Evolutionary conservation across 345 rosid species (phyloP).

Genomic region (Trapa bicornis): DNA sequence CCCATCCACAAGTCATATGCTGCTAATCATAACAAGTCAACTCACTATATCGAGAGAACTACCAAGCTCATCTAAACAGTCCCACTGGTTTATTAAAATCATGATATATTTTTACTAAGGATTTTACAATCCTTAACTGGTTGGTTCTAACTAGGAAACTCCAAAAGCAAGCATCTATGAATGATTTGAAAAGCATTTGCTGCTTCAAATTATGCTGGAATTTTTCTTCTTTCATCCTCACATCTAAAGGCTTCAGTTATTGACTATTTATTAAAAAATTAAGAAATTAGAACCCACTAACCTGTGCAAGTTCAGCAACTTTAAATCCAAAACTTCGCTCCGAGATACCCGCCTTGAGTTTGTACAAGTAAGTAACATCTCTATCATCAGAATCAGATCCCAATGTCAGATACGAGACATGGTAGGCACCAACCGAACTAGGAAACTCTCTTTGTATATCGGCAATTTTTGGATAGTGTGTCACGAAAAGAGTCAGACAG

Average conservation of each 20-base stretch:
- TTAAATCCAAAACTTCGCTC: slow-evolving; percentile 81
- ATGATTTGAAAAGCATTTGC: background rate
- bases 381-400: slow-evolving; percentile 28
- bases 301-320: slow-evolving; percentile 92
- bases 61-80: background rate
- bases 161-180: background rate
- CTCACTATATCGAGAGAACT: background rate
- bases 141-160: background rate
- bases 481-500: slow-evolving; percentile 80
- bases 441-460: slow-evolving; percentile 42
- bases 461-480: slow-evolving; percentile 82
- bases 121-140: background rate
- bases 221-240: background rate
- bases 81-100: background rate
- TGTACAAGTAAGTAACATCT: slow-evolving; percentile 78
- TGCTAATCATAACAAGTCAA: background rate
- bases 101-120: background rate
- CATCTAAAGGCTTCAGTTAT: background rate
- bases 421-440: slow-evolving; percentile 55
- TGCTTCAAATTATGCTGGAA: background rate
- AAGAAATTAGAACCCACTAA: slow-evolving; percentile 10
- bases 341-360: slow-evolving; percentile 72
- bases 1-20: slow-evolving; percentile 10
- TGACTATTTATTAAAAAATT: background rate
- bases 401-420: slow-evolving; percentile 73